Evolutionary conservation across 257 asterid species (phyloP).

Genomic region (Paraleonurus japonicus): DNA sequence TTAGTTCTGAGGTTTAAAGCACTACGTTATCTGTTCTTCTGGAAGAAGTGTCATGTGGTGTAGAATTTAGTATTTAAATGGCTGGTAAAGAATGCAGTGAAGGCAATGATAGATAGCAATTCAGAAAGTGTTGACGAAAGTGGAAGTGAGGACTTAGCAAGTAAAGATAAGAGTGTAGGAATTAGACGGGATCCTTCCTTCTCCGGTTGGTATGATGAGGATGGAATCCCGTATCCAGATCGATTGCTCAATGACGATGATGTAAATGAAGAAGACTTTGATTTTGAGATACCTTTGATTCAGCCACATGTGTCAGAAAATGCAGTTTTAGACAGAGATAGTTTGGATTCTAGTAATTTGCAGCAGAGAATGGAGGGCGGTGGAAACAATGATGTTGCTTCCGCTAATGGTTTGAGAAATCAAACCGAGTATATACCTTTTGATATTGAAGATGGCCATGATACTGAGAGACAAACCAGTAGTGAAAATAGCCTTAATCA

Average conservation of each 20-base stretch:
- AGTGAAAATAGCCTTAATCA: constrained; percentile 21
- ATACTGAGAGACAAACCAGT: constrained; percentile 27
- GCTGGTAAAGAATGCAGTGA: constrained; percentile 32
- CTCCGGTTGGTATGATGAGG: constrained; percentile 77
- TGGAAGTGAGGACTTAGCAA: constrained; percentile 25
- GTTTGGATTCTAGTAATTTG: constrained; percentile 25
- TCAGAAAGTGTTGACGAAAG: constrained; percentile 42
- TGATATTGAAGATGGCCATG: constrained; percentile 53
- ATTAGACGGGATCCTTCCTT: constrained; percentile 61
- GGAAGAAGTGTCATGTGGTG: constrained; percentile 21
- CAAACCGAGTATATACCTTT: constrained; percentile 55
- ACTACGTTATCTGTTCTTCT: constrained; percentile 2
- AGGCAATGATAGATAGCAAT: constrained; percentile 60
- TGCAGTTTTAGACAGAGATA: constrained; percentile 37
- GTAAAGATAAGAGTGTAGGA: constrained; percentile 26
- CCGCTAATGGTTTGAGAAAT: constrained; percentile 34
- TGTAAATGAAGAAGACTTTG: constrained; percentile 38
- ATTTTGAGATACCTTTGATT: constrained; percentile 44
- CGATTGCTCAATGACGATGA: constrained; percentile 32
- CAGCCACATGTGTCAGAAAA: constrained; percentile 27
- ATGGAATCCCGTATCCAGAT: constrained; percentile 40
- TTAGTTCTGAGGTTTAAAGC: constrained; percentile 13
- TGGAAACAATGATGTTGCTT: constrained; percentile 33
- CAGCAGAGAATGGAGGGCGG: constrained; percentile 51
- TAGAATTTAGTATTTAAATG: constrained; percentile 33